Evolutionary conservation across 495 filamentous ascomycete species (phyloP), one percentile per base, ranked within the genome.

Genomic region (Penicillium nucicola): DNA sequence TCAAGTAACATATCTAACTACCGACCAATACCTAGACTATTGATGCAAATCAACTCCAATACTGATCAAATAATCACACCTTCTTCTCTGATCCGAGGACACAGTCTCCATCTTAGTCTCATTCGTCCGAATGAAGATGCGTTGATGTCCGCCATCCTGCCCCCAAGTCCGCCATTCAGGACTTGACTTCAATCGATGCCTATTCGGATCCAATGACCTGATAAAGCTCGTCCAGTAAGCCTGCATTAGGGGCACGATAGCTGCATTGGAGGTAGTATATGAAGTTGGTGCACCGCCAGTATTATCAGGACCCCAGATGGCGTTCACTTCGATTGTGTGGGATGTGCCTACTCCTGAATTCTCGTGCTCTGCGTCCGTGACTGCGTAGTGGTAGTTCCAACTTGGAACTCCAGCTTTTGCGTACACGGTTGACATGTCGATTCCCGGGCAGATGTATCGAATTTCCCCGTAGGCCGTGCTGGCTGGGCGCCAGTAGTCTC

Each of bases 161-260:
- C 57, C 64, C 77, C 77, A 82, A 22, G 61, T 58, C 42, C 67
- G 44, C 83, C 82, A 86, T 41, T 61, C 59, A 4, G 79, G 79
- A 45, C 68, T 68, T 1, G 62, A 71, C 6, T 56, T 15, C 18
- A 65, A 43, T 31, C 75, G 71, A 45, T 70, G 58, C 17, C 52
- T 78, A 58, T 90, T 88, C 18, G 86, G 86, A 65, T 90, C 70
- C 48, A 81, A 77, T 1, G 72, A 72, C 42, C 76, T 66, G 48
- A 88, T 82, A 61, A 88, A 90, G 53, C 82, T 86, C 1, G 80
- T 76, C 84, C 82, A 87, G 59, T 88, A 88, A 0, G 71, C 76
- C 53, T 87, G 83, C 54, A 88, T 78, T 2, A 83, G 66, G 0
- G 80, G 75, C 0, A 80, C 65, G 5, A 84, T 78, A 0, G 63